Evolutionary conservation across 2,329 filamentous ascomycete genomes (phyloP).

Genomic region (Nemania abortiva): DNA sequence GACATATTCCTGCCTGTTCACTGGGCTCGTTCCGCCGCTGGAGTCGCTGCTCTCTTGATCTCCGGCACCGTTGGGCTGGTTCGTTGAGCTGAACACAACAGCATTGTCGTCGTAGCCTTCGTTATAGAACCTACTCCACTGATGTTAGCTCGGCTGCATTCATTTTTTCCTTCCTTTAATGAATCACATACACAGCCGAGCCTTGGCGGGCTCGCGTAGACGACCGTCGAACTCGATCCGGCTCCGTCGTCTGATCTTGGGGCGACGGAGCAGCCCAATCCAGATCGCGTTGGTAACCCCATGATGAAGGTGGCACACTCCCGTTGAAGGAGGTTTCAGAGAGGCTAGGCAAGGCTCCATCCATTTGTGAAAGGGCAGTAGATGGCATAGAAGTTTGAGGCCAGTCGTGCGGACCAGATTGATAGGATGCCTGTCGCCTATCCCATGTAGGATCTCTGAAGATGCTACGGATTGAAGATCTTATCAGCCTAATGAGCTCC

Average conservation of each 20-base stretch:
- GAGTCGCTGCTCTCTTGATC: slow-evolving; percentile 16
- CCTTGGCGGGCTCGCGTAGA: slow-evolving; percentile 30
- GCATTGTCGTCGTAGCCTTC: neutral
- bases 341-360: neutral
- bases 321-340: neutral
- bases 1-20: slow-evolving; percentile 7
- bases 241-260: neutral
- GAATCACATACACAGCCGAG: slow-evolving; percentile 26
- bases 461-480: neutral
- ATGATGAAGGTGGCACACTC: neutral
- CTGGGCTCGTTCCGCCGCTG: slow-evolving; percentile 3
- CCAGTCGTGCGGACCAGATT: neutral
- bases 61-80: neutral
- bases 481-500: slow-evolving; percentile 9
- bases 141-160: slow-evolving; percentile 13
- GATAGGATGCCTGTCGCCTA: neutral
- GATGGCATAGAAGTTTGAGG: neutral
- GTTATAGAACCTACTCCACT: neutral
- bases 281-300: neutral
- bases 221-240: slow-evolving; percentile 5
- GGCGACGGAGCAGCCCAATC: neutral
- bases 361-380: neutral
- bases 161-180: neutral
- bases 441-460: neutral
- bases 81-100: neutral